phyloP scores from a whole-genome alignment of 805 yeast species.

The Metschnikowia amazonensis region DNA sequence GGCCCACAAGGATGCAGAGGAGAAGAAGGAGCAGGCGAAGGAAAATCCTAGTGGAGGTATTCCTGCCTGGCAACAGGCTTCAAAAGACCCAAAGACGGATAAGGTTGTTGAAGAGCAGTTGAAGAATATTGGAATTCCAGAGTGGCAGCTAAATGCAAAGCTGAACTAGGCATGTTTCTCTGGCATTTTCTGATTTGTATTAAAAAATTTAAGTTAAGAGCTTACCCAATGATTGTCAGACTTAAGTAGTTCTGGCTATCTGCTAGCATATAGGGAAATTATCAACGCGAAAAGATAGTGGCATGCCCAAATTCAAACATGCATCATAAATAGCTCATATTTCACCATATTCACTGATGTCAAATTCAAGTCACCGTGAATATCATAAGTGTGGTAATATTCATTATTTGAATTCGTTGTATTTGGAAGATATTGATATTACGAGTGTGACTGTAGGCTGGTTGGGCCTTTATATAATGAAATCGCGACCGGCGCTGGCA shows the following conservation, averaged over 20 bases:
- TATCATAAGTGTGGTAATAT: no score
- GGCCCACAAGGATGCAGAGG: constrained; percentile 34
- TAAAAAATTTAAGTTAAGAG: no score
- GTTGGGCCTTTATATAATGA: background rate
- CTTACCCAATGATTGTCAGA: no score
- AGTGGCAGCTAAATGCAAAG: constrained; percentile 36
- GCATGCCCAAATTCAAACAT: background rate
- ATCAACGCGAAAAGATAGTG: background rate
- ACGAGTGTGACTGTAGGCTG: background rate
- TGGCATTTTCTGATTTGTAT: no score
- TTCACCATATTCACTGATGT: background rate
- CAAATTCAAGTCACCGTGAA: background rate
- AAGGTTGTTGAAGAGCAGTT: constrained; percentile 27
- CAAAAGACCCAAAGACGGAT: constrained; percentile 19
- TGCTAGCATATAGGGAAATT: background rate
- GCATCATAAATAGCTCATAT: background rate
- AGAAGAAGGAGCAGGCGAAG: constrained; percentile 8
- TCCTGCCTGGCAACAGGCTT: constrained; percentile 19
- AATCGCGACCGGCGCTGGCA: background rate
- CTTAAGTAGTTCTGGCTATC: background rate
- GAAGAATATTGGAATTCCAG: constrained; percentile 39
- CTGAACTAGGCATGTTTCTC: background rate
- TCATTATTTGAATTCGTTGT: background rate
- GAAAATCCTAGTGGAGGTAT: constrained; percentile 7
- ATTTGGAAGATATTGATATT: background rate